phyloP scores from a whole-genome alignment of 2,329 filamentous ascomycete species.

The Stagonosporopsis rhizophila region DNA sequence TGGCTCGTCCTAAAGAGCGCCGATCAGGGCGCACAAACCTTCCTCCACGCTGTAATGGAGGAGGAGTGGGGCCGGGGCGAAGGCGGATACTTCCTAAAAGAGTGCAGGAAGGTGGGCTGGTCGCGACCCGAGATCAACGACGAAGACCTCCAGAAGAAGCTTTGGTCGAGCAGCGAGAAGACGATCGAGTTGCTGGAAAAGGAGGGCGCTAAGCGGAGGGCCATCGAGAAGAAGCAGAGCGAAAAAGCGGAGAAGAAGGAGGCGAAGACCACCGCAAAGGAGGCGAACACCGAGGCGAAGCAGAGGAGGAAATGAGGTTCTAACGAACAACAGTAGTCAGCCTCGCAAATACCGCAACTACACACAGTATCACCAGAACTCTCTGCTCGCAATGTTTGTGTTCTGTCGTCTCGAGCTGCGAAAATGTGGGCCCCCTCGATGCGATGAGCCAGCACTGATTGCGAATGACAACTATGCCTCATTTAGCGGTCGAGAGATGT shows the following conservation, averaged over 20 bases:
- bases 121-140: conserved; percentile 77
- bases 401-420: neutral
- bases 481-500: neutral
- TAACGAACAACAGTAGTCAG: neutral
- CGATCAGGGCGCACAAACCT: conserved; percentile 81
- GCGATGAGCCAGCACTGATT: neutral
- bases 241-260: conserved; percentile 47
- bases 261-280: conserved; percentile 29
- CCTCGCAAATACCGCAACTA: neutral
- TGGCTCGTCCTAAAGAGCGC: conserved; percentile 91
- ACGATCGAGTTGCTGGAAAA: conserved; percentile 84
- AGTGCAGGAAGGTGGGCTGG: conserved; percentile 79
- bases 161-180: conserved; percentile 86
- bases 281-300: conserved; percentile 30
- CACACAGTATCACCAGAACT: neutral
- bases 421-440: neutral
- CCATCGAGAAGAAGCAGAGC: conserved; percentile 62
- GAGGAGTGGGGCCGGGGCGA: conserved; percentile 67
- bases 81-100: conserved; percentile 82
- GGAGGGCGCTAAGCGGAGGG: conserved; percentile 70
- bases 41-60: conserved; percentile 88
- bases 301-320: conserved; percentile 31
- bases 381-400: neutral
- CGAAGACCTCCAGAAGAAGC: conserved; percentile 78
- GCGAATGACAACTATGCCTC: neutral